Evolutionary conservation across 1,284 basidiomycete genomes (phyloP), one percentile per base, ranked within the genome.

Genomic region (Ceratobasidium sp.): DNA sequence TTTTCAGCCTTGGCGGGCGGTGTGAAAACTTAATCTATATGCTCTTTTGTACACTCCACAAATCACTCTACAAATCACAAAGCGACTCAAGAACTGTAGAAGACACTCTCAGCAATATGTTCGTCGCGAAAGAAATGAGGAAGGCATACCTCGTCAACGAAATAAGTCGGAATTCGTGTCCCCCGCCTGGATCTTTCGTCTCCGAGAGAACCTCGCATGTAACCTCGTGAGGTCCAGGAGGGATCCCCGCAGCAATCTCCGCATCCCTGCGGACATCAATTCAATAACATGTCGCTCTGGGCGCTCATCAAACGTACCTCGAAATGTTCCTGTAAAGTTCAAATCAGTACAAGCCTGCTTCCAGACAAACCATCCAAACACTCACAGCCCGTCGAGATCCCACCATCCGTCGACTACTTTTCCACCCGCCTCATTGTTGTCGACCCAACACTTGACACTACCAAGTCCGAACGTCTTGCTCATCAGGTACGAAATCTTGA

Each of bases 361-460:
- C 54, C 1, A 9, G 15, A 1, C n/a, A 25, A 37, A 19, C 40
- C 37, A 19, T 40, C 34, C 25, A 29, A 54, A 11, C 59, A 81
- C 82, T 80, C 68, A 84, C 83, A 49, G 82, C 81, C 75, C 84
- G 69, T 81, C 77, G 59, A 80, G 80, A 32, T 80, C 76, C 85
- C 84, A 85, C 79, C 82, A 83, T 8, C 83, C 83, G 5, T 80
- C 70, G 3, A 85, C 76, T 17, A 70, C 78, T 19, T 81, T 81
- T 1, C 82, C 84, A 4, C 82, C 82, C n/a, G 74, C 66, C 52
- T 83, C 82, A 69, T 85, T 84, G 75, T 85, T 82, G 78, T 85
- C 85, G 34, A 85, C 82, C 85, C 85, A 85, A 79, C 85, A 85
- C 52, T 80, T 80, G 11, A 83, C 83, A 75, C 83, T 82, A 2